A percentile compares a stretch with the other conserved stretches of the same genome.
phyloP scores from a whole-genome alignment of 1,139 yeast species.

The Suhomyces bolitotheri region DNA sequence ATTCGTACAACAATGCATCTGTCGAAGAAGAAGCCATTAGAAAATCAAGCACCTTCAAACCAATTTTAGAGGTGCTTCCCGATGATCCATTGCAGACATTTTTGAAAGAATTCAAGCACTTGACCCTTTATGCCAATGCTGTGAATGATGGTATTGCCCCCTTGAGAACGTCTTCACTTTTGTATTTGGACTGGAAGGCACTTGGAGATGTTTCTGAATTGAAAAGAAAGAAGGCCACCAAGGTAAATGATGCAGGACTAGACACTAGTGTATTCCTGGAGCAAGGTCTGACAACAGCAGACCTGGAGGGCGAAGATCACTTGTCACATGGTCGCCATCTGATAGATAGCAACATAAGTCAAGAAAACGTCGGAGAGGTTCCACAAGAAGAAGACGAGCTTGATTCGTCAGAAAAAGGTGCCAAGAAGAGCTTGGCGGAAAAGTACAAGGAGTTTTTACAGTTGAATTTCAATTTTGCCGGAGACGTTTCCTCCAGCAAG shows the following conservation, averaged over 20 bases:
- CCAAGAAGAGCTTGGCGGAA: slow-evolving; percentile 3
- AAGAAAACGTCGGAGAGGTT: slow-evolving; percentile 14
- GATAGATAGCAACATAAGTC: slow-evolving; percentile 5
- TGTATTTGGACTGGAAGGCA: slow-evolving; percentile 29
- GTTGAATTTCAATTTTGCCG: slow-evolving; percentile 17
- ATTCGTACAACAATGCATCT: slow-evolving; percentile 3
- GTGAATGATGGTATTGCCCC: slow-evolving; percentile 32
- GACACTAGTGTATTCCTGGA: background rate
- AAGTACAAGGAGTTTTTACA: slow-evolving; percentile 25
- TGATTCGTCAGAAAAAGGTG: slow-evolving; percentile 7
- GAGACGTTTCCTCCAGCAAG: slow-evolving; percentile 5
- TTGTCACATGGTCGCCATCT: slow-evolving; percentile 6
- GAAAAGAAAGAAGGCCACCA: slow-evolving; percentile 16
- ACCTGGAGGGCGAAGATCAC: background rate
- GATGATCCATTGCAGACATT: slow-evolving; percentile 26
- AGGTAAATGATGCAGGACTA: background rate
- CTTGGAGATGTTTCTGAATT: slow-evolving; percentile 35
- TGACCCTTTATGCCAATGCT: slow-evolving; percentile 29
- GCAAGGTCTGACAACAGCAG: background rate
- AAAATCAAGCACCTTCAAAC: slow-evolving; percentile 17
- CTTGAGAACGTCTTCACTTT: slow-evolving; percentile 25
- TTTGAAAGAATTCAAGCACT: slow-evolving; percentile 20
- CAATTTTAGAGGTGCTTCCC: slow-evolving; percentile 25
- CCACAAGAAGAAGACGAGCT: slow-evolving; percentile 15
- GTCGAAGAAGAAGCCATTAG: slow-evolving; percentile 8